Percentiles rank a stretch among this genome's conserved stretches.
phyloP scores from a whole-genome alignment of 805 yeast genomes.

The Sugiyamaella lignohabitans region DNA sequence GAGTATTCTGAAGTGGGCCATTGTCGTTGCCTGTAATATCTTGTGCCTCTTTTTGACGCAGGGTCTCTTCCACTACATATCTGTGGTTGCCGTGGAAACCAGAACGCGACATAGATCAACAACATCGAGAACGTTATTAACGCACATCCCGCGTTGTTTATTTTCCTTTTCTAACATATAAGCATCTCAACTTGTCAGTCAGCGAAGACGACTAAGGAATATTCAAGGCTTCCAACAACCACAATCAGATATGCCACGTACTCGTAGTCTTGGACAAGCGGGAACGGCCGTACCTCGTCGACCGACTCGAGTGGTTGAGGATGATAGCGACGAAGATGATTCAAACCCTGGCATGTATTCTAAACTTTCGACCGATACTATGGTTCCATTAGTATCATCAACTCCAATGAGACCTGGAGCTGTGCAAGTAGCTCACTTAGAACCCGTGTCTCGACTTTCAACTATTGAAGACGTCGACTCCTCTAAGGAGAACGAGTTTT shows the following conservation, averaged over 20 bases:
- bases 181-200: background rate
- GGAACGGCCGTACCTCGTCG: no score
- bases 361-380: background rate
- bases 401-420: conserved; percentile 11
- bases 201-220: background rate
- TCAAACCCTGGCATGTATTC: background rate
- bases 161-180: no score
- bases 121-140: background rate
- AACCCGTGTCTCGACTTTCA: conserved; percentile 10
- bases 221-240: no score
- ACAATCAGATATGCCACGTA: no score
- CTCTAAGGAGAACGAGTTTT: conserved; percentile 9
- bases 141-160: no score
- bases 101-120: background rate
- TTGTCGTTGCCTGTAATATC: no score
- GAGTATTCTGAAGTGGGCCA: no score
- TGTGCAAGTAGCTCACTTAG: conserved; percentile 18
- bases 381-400: conserved; percentile 10
- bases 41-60: no score
- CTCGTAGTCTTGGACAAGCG: no score
- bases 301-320: conserved; percentile 2
- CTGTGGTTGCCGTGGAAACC: background rate
- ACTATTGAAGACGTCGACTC: conserved; percentile 11
- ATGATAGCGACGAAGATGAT: conserved; percentile 5
- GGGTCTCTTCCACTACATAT: no score